Percentiles rank a stretch among this genome's conserved stretches.
Conservation (phyloP, 495 filamentous ascomycete genomes). For the Hypomontagnella submonticulosa region DNA sequence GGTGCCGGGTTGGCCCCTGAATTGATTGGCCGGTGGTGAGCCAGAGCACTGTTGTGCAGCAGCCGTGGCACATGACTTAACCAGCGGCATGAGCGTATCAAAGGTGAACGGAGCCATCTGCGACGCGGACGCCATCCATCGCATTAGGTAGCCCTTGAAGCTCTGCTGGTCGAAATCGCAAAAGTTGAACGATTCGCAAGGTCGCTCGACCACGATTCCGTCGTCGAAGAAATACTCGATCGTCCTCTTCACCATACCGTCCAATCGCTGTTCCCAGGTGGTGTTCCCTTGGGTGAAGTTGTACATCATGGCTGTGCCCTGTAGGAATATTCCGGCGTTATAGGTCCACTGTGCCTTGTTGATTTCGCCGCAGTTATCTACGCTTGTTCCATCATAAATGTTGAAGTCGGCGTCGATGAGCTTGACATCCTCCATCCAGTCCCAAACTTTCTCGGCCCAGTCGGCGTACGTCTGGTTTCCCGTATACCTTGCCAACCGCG, state of each 20-base stretch:
- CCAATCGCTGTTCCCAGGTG: conserved; percentile 68
- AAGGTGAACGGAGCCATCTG: conserved; percentile 73
- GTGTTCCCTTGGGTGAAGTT: conserved; percentile 67
- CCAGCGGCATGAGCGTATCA: conserved; percentile 64
- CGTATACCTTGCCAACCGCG: conserved; percentile 78
- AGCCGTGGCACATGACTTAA: conserved; percentile 66
- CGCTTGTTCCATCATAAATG: conserved; percentile 74
- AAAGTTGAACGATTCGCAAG: conserved; percentile 71
- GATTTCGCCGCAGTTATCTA: conserved; percentile 67
- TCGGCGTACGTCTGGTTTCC: conserved; percentile 78
- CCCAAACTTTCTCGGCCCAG: conserved; percentile 77
- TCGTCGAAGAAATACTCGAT: conserved; percentile 67
- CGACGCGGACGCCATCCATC: conserved; percentile 73
- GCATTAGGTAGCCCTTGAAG: conserved; percentile 80
- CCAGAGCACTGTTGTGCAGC: conserved; percentile 74
- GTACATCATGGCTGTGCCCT: conserved; percentile 81
- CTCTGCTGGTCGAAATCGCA: conserved; percentile 77
- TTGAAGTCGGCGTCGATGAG: conserved; percentile 70
- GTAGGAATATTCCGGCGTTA: conserved; percentile 77
- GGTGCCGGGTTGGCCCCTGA: conserved; percentile 59
- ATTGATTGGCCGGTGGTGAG: conserved; percentile 56
- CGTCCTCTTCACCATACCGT: conserved; percentile 65
- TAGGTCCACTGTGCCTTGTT: conserved; percentile 79
- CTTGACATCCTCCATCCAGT: conserved; percentile 71
- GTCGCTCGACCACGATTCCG: conserved; percentile 71